phyloP scores from a whole-genome alignment of 345 rosid genomes.

The Populus ilicifolia region DNA sequence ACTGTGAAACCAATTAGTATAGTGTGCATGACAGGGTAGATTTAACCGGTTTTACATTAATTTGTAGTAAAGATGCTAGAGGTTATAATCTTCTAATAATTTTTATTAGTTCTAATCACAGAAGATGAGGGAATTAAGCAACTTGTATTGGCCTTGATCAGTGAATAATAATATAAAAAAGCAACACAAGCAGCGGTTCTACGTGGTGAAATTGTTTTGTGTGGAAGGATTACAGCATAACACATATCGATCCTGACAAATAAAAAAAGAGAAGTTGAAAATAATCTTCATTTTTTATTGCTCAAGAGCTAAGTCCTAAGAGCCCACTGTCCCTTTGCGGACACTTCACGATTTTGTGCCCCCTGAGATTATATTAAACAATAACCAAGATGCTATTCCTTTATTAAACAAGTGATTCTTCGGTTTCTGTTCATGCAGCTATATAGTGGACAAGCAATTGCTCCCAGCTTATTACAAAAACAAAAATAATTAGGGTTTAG shows the following conservation, averaged over 20 bases:
- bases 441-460: conserved; percentile 6
- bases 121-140: no score
- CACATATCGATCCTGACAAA: no score
- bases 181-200: no score
- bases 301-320: not conserved
- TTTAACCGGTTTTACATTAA: not conserved
- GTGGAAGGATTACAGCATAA: not conserved
- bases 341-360: not conserved
- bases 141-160: no score
- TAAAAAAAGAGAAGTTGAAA: no score
- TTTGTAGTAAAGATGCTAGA: not conserved
- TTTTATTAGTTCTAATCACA: no score
- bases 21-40: not conserved
- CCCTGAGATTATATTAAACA: not conserved
- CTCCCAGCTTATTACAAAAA: not conserved
- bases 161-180: no score
- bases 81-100: not conserved
- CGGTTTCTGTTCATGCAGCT: not conserved
- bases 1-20: not conserved
- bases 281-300: no score
- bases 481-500: no score
- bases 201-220: not conserved
- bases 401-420: not conserved
- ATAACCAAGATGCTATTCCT: not conserved
- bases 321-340: not conserved